A percentile compares a stretch with the other conserved stretches of the same genome.
Conservation (phyloP, 148 eudicot genomes). For the Oxyria digyna region DNA sequence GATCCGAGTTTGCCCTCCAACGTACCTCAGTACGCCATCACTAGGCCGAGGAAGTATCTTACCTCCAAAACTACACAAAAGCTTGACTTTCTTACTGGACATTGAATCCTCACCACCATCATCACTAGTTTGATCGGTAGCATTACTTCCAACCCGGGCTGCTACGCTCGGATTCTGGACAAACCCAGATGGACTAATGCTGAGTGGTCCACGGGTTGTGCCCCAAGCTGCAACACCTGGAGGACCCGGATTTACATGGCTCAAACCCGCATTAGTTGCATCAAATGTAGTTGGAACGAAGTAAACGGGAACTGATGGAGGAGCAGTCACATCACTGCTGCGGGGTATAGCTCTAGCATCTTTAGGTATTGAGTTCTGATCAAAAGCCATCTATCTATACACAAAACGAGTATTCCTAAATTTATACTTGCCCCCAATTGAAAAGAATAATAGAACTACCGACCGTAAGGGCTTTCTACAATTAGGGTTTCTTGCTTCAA, state of each 20-base stretch:
- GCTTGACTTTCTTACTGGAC: constrained; percentile 67
- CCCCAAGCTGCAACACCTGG: constrained; percentile 36
- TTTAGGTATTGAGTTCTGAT: constrained; percentile 53
- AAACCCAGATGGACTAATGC: constrained; percentile 1
- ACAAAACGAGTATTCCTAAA: neutral
- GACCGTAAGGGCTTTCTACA: neutral
- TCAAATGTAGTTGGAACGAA: constrained; percentile 29
- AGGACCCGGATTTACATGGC: constrained; percentile 26
- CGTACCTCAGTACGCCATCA: constrained; percentile 81
- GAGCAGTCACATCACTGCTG: constrained; percentile 24
- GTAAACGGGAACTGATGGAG: constrained; percentile 33
- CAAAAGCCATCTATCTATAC: constrained; percentile 56
- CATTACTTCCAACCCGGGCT: constrained; percentile 21
- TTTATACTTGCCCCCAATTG: neutral
- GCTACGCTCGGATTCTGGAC: constrained; percentile 16
- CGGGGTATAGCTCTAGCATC: constrained; percentile 48
- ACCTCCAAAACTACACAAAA: constrained; percentile 91
- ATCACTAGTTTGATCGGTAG: constrained; percentile 44
- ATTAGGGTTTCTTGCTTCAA: neutral
- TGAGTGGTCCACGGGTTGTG: constrained; percentile 20
- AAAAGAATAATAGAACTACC: neutral
- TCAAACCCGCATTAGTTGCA: constrained; percentile 38
- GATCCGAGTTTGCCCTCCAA: constrained; percentile 91
- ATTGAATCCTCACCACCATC: constrained; percentile 64
- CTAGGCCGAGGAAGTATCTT: constrained; percentile 82